Base-by-base conservation (phyloP, 1,139 yeast genomes). In the Diutina scorzettiae region DNA sequence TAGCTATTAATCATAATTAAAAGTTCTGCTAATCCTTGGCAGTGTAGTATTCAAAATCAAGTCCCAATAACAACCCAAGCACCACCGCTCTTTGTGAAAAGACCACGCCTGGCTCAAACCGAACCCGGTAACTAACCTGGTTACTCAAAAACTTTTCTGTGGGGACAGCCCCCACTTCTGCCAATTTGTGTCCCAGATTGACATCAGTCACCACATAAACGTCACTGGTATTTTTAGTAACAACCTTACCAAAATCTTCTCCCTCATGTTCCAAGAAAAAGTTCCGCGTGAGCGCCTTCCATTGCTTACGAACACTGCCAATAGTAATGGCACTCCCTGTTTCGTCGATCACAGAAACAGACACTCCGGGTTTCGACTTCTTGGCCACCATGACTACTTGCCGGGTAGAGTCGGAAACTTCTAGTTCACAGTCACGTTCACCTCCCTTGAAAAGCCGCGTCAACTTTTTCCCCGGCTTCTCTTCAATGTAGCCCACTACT, bases 31-130 rank as follows among this genome's bases (percentile, higher is more conserved):
- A 34, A 16, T 34, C 39, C 39, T 23, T 21, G 6, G 27, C 14
- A n/a, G 39, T 34, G 24, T 34, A 34, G 24, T 34, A 34, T 9
- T 34, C 39, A 23, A 34, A 34, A 16, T 34, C 39, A 23, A 34
- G 14, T 20, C 17, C 19, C 20, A 34, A 7, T 12, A 23, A 9
- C 6, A 23, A 34, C 20, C 29, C 39, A 9, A 34, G 7, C 19
- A 34, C 39, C 19, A 34, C 27, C 20, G 39, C 39, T 20, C 39
- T 27, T 23, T 16, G 28, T 11, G 14, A 11, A n/a, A 5, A 3
- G n/a, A n/a, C 20, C 5, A 23, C n/a, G n/a, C 11, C 8, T 1
- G 28, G 28, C 20, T 34, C 27, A 14, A 20, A 32, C n/a, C 8
- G 9, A 12, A 34, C 39, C 20, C 11, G 7, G 24, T 34, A 34